phyloP scores from a whole-genome alignment of 225 moss, liverwort and hornwort genomes.

The Pleurozium schreberi region DNA sequence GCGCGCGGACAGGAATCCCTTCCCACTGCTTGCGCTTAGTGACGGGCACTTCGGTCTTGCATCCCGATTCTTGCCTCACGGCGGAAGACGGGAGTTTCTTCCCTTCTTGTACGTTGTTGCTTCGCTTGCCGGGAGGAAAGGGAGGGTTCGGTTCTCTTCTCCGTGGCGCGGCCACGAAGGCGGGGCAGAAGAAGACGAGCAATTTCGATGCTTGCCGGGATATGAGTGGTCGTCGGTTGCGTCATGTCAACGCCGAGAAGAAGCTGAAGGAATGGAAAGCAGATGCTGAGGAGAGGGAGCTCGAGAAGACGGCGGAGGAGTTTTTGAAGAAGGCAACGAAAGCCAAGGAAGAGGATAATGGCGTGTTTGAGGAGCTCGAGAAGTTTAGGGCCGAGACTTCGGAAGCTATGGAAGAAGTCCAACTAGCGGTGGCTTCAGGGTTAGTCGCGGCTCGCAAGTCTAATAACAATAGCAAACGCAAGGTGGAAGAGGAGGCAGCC shows the following conservation, averaged over 20 bases:
- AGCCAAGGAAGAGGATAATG: conserved; percentile 68
- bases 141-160: conserved; percentile 87
- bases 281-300: conserved; percentile 72
- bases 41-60: conserved; percentile 45
- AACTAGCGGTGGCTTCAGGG: conserved; percentile 68
- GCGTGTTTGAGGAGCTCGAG: conserved; percentile 58
- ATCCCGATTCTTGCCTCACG: conserved; percentile 11
- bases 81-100: conserved; percentile 33
- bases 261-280: conserved; percentile 90
- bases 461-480: conserved; percentile 52
- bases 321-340: conserved; percentile 75
- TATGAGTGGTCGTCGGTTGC: conserved; percentile 89
- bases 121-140: conserved; percentile 80
- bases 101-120: conserved; percentile 48
- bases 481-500: conserved; percentile 73
- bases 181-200: conserved; percentile 93
- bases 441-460: conserved; percentile 53
- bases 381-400: conserved; percentile 57
- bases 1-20: conserved; percentile 35
- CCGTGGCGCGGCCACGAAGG: conserved; percentile 87
- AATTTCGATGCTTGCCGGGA: conserved; percentile 98
- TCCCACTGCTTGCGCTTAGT: conserved; percentile 35
- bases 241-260: conserved; percentile 92
- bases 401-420: conserved; percentile 52
- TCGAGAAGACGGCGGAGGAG: conserved; percentile 80